Conservation (phyloP, 2,329 filamentous ascomycete genomes). For the Calonectria pteridis region DNA sequence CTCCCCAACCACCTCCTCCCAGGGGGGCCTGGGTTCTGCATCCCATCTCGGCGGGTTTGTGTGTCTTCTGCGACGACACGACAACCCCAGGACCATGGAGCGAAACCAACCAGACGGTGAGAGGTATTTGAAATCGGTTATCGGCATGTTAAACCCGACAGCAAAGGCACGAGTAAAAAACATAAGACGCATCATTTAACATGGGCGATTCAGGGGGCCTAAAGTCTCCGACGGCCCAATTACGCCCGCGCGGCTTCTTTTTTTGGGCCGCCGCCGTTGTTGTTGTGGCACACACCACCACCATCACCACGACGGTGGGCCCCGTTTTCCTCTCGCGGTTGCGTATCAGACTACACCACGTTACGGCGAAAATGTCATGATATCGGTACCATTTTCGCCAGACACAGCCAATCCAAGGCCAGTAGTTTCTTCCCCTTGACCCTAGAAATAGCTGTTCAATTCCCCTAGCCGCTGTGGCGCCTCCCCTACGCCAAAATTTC, state of each 20-base stretch:
- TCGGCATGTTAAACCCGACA: neutral
- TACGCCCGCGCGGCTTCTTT: neutral
- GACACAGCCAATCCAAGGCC: neutral
- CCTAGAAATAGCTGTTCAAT: neutral
- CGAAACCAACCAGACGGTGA: neutral
- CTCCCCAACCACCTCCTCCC: neutral
- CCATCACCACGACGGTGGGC: neutral
- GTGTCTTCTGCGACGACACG: neutral
- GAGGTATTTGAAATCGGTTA: neutral
- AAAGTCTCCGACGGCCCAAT: neutral
- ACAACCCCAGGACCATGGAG: neutral
- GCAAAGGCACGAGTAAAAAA: neutral
- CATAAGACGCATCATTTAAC: neutral
- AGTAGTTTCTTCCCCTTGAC: neutral
- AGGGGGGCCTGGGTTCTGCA: neutral
- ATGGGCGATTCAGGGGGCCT: neutral
- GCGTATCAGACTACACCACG: conserved; percentile 6
- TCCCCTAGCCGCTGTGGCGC: conserved; percentile 9
- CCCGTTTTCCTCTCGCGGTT: neutral
- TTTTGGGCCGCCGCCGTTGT: neutral
- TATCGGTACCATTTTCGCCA: neutral
- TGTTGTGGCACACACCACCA: neutral
- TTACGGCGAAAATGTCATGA: neutral
- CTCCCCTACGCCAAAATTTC: conserved; percentile 10
- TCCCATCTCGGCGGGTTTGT: neutral